Conservation (phyloP, 257 asterid species). For the Jasminum sambac region DNA sequence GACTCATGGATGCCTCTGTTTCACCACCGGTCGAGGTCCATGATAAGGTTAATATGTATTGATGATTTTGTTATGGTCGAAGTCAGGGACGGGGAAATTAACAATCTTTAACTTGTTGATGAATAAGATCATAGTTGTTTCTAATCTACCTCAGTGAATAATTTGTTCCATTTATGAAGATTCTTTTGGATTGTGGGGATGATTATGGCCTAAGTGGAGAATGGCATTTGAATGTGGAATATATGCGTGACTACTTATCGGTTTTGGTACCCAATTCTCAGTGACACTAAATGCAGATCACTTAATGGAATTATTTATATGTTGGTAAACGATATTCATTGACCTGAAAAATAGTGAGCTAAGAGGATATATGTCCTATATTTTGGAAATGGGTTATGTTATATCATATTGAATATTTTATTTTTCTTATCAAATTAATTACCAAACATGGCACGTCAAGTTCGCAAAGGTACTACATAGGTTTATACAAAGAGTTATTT, state of each 20-base stretch:
- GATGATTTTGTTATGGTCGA: neutral
- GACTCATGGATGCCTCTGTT: constrained; percentile 46
- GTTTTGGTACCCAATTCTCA: no score
- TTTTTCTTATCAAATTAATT: no score
- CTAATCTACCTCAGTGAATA: neutral
- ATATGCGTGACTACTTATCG: neutral
- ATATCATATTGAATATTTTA: no score
- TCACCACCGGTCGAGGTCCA: constrained; percentile 40
- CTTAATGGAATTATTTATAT: no score
- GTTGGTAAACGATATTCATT: no score
- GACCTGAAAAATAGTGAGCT: no score
- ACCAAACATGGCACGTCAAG: no score
- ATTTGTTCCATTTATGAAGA: neutral
- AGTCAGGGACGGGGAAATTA: neutral
- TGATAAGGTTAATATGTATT: constrained; percentile 19
- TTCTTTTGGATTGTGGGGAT: constrained; percentile 3
- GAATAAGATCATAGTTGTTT: neutral
- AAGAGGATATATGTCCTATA: no score
- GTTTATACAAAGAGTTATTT: no score
- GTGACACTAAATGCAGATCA: no score
- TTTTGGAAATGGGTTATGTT: no score
- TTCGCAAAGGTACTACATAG: no score
- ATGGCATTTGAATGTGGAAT: neutral
- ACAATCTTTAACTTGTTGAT: neutral
- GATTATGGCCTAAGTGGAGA: neutral